A percentile compares a stretch with the other conserved stretches of the same genome.
These are phyloP conservation scores for Candida wancherniae DNA, from an alignment of 805 yeast genomes.

Conservation along the genomic window DNA sequence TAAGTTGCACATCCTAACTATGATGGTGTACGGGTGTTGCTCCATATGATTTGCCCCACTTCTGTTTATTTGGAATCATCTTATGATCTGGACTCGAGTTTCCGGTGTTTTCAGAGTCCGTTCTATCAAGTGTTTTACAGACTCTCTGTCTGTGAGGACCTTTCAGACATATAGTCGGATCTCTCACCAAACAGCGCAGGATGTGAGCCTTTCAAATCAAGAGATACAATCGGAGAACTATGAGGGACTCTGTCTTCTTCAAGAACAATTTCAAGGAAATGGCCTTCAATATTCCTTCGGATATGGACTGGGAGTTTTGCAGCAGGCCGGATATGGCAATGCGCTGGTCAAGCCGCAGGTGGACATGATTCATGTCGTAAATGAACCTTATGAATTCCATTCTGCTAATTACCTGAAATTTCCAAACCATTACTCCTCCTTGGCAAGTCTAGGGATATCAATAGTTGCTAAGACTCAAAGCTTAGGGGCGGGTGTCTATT, in stretches of 20 bases:
- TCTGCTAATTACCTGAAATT: constrained; percentile 58
- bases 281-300: constrained; percentile 83
- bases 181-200: no score
- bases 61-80: no score
- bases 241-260: constrained; percentile 7
- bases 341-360: constrained; percentile 56
- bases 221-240: constrained; percentile 1
- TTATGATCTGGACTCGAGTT: no score
- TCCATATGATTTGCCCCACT: no score
- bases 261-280: constrained; percentile 29
- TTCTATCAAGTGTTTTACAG: no score
- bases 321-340: constrained; percentile 47
- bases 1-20: no score
- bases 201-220: no score
- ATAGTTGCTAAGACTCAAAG: constrained; percentile 52
- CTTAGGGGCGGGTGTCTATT: constrained; percentile 86
- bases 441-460: constrained; percentile 40
- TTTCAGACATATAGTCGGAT: no score
- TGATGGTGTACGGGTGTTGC: no score
- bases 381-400: constrained; percentile 75
- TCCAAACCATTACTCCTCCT: constrained; percentile 73
- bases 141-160: no score
- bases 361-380: constrained; percentile 80
- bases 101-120: no score
- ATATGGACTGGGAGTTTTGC: constrained; percentile 90